phyloP scores from a whole-genome alignment of 768 basidiomycete species.

The Coprinopsis marcescibilis region DNA sequence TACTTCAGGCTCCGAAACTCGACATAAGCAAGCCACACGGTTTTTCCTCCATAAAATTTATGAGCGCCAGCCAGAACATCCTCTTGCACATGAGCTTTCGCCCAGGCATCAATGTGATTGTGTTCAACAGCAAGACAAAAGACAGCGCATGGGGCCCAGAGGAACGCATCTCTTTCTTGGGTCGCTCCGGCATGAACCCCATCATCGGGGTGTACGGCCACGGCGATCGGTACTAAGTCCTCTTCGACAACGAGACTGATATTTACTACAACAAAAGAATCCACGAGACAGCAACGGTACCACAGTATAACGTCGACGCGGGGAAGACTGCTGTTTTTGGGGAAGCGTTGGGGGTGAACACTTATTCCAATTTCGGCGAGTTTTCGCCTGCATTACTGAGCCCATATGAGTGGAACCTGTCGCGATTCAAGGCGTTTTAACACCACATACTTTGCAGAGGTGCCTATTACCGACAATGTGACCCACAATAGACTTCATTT shows the following conservation, averaged over 20 bases:
- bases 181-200: neutral
- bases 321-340: too few species aligned
- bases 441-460: too few species aligned
- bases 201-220: slow-evolving; percentile 5
- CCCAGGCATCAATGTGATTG: neutral
- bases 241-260: slow-evolving; percentile 5
- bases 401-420: too few species aligned
- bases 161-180: slow-evolving; percentile 1
- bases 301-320: too few species aligned
- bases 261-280: slow-evolving; percentile 6
- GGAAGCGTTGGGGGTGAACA: too few species aligned
- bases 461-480: too few species aligned
- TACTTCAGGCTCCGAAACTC: neutral
- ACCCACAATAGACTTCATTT: too few species aligned
- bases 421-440: too few species aligned
- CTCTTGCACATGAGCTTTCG: slow-evolving; percentile 9
- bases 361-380: too few species aligned
- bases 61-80: neutral
- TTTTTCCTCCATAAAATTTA: neutral
- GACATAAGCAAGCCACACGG: neutral
- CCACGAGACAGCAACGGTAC: neutral
- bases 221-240: slow-evolving; percentile 6
- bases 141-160: slow-evolving; percentile 3
- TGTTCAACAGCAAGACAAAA: slow-evolving; percentile 3
- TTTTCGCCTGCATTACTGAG: too few species aligned